Base-by-base conservation (phyloP, 2,329 filamentous ascomycete species). In the Colletotrichum siamense region DNA sequence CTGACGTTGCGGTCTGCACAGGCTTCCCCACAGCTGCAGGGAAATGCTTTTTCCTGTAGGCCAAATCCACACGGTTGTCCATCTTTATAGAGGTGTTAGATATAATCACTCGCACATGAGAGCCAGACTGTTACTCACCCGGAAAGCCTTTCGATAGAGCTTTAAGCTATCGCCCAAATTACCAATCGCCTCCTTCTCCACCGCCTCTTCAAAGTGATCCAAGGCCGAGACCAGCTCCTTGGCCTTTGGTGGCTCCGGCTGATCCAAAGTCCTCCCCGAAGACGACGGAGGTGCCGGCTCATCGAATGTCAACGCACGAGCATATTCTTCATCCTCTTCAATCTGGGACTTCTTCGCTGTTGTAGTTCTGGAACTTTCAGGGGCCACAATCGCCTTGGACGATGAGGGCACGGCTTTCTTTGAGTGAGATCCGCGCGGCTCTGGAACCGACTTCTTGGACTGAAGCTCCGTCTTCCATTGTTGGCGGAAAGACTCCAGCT, bases 11-110 rank as follows among this genome's bases (percentile, higher is more conserved):
- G 12, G 79, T 75, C 34, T 78, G 78, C 5, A 82, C 78, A 9
- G 86, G 85, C 81, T 91, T 93, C 77, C 89, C 85, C 78, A 88
- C 85, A 12, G 91, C 90, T 52, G 91, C 88, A 3, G 96, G 94
- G 81, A 97, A 98, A 85, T 99, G 93, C 86, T 99, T 99, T 81
- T 95, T 94, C 81, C 95, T 95, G 87, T 98, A 99, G 73, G 91
- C 89, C 81, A 95, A 92, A 83, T 99, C 96, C 69, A 99, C 96
- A 16, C 89, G 88, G 72, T 93, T 90, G 83, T 99, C 97, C 85
- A 99, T 91, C 94, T 96, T 10, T 73, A 22, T 8, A 18, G 76
- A 44, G n/a, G 10, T 13, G 2, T 65, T 67, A 61, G 69, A 70
- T 3, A 57, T 15, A 24, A 22, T 18, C 32, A n/a, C 10, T 8